Conservation (phyloP, 352 stramenopile genomes). For the Globisporangium solare region DNA sequence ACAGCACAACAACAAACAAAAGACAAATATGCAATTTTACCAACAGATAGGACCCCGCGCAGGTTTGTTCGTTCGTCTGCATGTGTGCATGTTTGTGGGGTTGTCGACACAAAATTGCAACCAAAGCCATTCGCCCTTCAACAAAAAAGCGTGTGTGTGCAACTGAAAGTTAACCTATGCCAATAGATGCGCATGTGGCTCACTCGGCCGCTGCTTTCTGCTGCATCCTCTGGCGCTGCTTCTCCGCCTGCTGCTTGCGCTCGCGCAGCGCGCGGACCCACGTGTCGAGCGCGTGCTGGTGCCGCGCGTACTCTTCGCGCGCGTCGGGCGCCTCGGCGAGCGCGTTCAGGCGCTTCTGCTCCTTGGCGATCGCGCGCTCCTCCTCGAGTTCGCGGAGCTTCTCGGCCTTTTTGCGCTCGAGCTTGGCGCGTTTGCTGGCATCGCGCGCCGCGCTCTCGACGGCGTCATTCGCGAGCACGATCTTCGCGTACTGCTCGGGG, state of each 20-base stretch:
- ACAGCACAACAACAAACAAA: too few species aligned
- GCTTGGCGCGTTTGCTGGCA: conserved; percentile 28
- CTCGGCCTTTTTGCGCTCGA: conserved; percentile 41
- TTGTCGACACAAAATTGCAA: too few species aligned
- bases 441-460: conserved; percentile 26
- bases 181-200: not conserved
- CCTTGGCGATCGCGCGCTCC: conserved; percentile 52
- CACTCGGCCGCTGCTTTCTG: not conserved
- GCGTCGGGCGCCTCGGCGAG: conserved; percentile 35
- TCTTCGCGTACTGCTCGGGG: conserved; percentile 38
- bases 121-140: too few species aligned
- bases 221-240: conserved; percentile 17
- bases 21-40: not conserved
- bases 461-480: conserved; percentile 31
- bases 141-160: too few species aligned
- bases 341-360: conserved; percentile 53
- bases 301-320: conserved; percentile 37
- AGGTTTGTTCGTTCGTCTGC: too few species aligned
- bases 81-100: too few species aligned
- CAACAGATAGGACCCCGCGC: too few species aligned
- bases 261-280: conserved; percentile 44
- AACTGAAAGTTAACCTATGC: too few species aligned
- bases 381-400: conserved; percentile 53
- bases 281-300: conserved; percentile 37
- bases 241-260: conserved; percentile 39